A percentile compares a stretch with the other conserved stretches of the same genome.
Conservation (phyloP, 345 rosid species). For the Eucalyptus shirleyi region DNA sequence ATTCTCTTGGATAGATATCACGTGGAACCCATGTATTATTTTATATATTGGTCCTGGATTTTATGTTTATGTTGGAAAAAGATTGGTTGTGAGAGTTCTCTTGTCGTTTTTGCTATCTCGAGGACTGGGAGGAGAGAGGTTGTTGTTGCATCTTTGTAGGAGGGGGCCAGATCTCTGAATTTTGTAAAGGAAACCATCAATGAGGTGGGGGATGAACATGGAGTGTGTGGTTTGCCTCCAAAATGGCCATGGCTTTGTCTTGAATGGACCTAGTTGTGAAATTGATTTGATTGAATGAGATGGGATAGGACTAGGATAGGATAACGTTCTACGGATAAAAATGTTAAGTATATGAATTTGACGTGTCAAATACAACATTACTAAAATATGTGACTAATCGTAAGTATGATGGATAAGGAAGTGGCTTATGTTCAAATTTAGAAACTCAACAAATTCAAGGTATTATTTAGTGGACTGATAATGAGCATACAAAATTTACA, state of each 20-base stretch:
- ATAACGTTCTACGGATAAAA: accelerated
- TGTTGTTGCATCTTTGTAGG: neutral
- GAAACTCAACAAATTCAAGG: neutral
- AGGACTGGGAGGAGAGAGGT: neutral
- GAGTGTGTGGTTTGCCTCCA: neutral
- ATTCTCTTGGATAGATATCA: no score
- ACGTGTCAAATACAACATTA: neutral
- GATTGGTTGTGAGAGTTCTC: no score
- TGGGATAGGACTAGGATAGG: neutral
- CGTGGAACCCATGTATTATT: no score
- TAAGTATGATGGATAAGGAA: neutral
- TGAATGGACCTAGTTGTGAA: neutral
- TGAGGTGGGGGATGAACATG: neutral
- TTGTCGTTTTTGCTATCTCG: neutral
- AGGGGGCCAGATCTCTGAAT: neutral
- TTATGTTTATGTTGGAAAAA: no score
- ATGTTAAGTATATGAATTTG: neutral
- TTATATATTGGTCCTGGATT: no score
- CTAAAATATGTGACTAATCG: neutral
- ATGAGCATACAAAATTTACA: no score
- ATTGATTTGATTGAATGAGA: neutral
- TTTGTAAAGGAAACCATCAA: neutral
- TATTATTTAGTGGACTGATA: neutral
- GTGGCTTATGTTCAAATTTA: neutral
- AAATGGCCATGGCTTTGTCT: neutral